Conservation (phyloP, 352 stramenopile species). For the Elongisporangium undulatum region DNA sequence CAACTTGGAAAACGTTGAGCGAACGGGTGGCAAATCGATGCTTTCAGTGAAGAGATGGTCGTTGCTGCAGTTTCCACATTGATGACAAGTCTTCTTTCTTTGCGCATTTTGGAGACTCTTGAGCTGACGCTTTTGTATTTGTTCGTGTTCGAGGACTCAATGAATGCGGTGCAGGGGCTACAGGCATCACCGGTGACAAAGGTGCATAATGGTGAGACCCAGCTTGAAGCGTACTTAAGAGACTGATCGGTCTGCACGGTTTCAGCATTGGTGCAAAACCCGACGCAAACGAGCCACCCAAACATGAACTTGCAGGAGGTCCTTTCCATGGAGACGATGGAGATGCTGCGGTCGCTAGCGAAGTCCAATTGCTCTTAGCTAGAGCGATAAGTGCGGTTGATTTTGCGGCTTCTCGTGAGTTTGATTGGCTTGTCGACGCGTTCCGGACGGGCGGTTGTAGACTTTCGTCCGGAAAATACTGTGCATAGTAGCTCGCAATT, state of each 20-base stretch:
- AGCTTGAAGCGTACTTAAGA: not conserved
- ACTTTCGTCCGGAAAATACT: not conserved
- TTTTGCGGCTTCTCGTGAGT: not conserved
- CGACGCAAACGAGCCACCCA: slow-evolving; percentile 11
- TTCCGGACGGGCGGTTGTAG: not conserved
- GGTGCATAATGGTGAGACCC: not conserved
- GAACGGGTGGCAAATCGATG: not conserved
- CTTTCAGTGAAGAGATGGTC: slow-evolving; percentile 16
- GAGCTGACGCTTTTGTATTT: not conserved
- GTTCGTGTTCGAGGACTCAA: not conserved
- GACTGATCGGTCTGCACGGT: not conserved
- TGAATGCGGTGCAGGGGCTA: not conserved
- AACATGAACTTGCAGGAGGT: not conserved
- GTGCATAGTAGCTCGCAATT: not conserved
- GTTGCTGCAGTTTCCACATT: slow-evolving; percentile 43
- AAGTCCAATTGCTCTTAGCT: not conserved
- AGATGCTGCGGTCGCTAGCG: not conserved
- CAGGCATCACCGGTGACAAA: not conserved
- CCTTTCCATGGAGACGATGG: not conserved
- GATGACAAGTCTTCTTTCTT: slow-evolving; percentile 10
- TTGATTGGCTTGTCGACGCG: not conserved
- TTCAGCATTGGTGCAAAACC: not conserved
- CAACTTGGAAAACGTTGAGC: too few species aligned
- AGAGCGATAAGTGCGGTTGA: not conserved
- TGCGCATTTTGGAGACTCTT: not conserved